Conservation (phyloP, 2,329 filamentous ascomycete species). For the Neonectria coccinea region DNA sequence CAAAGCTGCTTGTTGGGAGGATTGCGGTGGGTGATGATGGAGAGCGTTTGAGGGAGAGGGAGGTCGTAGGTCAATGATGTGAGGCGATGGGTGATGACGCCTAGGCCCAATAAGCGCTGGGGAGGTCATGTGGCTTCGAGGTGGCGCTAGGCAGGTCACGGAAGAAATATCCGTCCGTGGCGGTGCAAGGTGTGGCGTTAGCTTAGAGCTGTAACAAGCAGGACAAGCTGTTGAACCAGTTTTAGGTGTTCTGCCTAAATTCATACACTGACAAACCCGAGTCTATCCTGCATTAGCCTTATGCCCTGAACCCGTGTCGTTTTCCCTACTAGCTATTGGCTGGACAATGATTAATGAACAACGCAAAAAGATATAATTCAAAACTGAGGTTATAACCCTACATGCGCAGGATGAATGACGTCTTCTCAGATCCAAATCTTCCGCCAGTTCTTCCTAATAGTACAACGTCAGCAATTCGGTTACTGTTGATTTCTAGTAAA, state of each 20-base stretch:
- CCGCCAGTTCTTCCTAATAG: too few relatives aligned
- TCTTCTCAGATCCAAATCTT: too few relatives aligned
- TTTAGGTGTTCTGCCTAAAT: not conserved
- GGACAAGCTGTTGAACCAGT: not conserved
- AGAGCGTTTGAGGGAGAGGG: slow-evolving; percentile 31
- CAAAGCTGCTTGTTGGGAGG: not conserved
- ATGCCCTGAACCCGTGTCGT: not conserved
- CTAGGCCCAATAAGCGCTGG: slow-evolving; percentile 21
- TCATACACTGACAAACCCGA: too few relatives aligned
- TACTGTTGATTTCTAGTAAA: too few relatives aligned
- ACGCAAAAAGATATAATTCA: too few relatives aligned
- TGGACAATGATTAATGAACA: too few relatives aligned
- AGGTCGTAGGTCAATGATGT: slow-evolving; percentile 40
- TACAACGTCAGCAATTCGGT: too few relatives aligned
- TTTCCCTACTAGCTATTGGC: too few relatives aligned
- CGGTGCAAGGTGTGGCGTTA: slow-evolving; percentile 41
- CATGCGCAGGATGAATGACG: too few relatives aligned
- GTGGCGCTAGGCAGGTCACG: slow-evolving; percentile 37
- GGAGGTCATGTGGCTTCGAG: slow-evolving; percentile 41
- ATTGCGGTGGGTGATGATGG: slow-evolving; percentile 27
- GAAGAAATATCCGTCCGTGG: slow-evolving; percentile 21
- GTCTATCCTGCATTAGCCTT: not conserved
- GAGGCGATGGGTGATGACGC: slow-evolving; percentile 28
- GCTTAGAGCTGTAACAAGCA: slow-evolving; percentile 2
- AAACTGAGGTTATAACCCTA: too few relatives aligned